Evolutionary conservation across 2,329 filamentous ascomycete species (phyloP), one percentile per base, ranked within the genome.

Genomic region (Didymella keratinophila): DNA sequence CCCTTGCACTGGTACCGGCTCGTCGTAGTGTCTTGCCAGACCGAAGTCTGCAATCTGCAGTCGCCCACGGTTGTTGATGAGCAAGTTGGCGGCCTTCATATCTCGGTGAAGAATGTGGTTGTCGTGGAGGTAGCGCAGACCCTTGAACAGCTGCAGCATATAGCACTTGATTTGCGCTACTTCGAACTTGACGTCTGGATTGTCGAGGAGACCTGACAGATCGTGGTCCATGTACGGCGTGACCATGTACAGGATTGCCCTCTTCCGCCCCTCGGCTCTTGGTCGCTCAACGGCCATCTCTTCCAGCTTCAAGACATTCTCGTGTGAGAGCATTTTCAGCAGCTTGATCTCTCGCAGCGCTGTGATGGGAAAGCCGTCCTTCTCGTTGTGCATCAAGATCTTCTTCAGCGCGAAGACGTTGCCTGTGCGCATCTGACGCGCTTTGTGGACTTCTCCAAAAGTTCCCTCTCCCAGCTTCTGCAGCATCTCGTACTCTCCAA

Each of bases 161-260:
- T 99, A 99, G 80, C 95, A 99, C 78, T 99, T 99, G 78, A 98
- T 96, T 76, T 98, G 93, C 4, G 92, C 85, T 71, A 93, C 89
- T 47, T 90, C 91, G 71, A 99, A 94, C 39, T 86, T 86, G 37
- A 99, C 93, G 7, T 89, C 88, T 10, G 94, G 94, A 70, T 99
- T 99, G 76, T 98, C 95, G 70, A 99, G 87, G 28, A 99, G 86
- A 43, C 95, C 95, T 9, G 94, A 96, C n/a, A 99, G 85, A 78
- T 99, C 95, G 79, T 99, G 95, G 70, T 98, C 93, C 93, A 98
- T 97, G 78, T 99, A 99, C 7, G 94, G 95, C 43, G 89, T 97
- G 50, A 96, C 94, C 95, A 99, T 99, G 79, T 98, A 98, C 83
- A 99, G 93, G 68, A 93, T 93, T 3, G 89, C 89, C 59, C 89